Percentiles rank a stretch among this genome's conserved stretches.
phyloP scores from a whole-genome alignment of 148 eudicot species.

The Rhododendron henanense region DNA sequence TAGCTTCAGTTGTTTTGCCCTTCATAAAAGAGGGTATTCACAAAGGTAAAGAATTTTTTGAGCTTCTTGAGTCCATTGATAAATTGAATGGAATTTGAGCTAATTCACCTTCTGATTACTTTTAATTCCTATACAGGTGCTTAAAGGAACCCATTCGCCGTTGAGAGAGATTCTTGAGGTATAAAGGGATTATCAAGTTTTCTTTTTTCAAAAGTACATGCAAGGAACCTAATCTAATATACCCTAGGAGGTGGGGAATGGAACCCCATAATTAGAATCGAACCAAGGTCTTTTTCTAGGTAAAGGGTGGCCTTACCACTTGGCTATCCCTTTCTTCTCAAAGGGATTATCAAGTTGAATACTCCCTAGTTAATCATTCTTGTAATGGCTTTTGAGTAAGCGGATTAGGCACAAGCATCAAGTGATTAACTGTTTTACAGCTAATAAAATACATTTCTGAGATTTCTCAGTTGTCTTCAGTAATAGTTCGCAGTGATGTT shows the following conservation, averaged over 20 bases:
- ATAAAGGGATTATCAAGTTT: neutral
- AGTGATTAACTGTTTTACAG: no score
- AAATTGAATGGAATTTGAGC: neutral
- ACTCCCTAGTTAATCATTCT: neutral
- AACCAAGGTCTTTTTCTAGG: neutral
- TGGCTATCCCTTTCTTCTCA: neutral
- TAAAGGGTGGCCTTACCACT: neutral
- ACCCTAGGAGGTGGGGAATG: neutral
- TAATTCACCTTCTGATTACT: neutral
- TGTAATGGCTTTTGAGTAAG: neutral
- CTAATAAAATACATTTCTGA: no score
- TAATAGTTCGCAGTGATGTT: no score
- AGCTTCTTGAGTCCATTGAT: neutral
- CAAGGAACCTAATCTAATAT: neutral
- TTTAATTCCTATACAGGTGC: slow-evolving; percentile 14
- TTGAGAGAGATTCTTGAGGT: slow-evolving; percentile 6
- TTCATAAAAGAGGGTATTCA: slow-evolving; percentile 60
- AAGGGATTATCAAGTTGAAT: neutral
- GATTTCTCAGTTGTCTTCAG: no score
- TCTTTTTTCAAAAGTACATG: neutral
- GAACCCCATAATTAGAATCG: neutral
- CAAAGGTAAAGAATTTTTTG: slow-evolving; percentile 18
- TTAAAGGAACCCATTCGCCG: neutral
- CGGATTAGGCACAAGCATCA: neutral
- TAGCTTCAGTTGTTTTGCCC: slow-evolving; percentile 47